phyloP scores from a whole-genome alignment of 495 filamentous ascomycete genomes.

The Evansstolkia leycettana region DNA sequence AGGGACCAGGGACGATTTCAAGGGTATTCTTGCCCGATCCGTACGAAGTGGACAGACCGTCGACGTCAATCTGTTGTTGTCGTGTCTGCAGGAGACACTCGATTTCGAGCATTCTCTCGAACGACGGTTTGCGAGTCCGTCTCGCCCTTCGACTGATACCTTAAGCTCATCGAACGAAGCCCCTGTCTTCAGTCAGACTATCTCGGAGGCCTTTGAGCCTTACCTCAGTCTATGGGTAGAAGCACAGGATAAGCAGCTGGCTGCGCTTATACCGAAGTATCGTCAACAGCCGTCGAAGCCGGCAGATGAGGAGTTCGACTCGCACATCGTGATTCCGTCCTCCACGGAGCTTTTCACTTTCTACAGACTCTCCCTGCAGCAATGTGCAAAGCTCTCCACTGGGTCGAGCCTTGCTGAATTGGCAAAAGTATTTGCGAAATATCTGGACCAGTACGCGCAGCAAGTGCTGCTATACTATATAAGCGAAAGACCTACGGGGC shows the following conservation, averaged over 20 bases:
- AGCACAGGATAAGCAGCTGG: constrained; percentile 82
- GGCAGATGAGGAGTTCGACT: constrained; percentile 81
- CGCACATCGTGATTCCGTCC: constrained; percentile 79
- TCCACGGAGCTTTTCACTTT: constrained; percentile 97
- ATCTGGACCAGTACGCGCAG: constrained; percentile 90
- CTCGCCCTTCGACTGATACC: constrained; percentile 85
- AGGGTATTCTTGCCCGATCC: constrained; percentile 76
- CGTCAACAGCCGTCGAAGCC: constrained; percentile 69
- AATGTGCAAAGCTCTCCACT: constrained; percentile 93
- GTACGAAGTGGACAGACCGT: constrained; percentile 77
- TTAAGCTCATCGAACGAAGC: constrained; percentile 64
- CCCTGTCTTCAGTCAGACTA: constrained; percentile 75
- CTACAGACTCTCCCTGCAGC: constrained; percentile 79
- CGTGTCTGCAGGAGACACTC: constrained; percentile 90
- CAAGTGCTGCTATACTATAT: constrained; percentile 78
- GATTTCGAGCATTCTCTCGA: constrained; percentile 94
- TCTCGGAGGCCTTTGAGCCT: constrained; percentile 94
- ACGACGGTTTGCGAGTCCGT: constrained; percentile 62
- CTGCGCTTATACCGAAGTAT: constrained; percentile 79
- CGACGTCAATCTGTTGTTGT: constrained; percentile 84
- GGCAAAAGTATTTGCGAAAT: constrained; percentile 75
- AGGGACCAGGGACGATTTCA: constrained; percentile 89
- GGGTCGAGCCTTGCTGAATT: constrained; percentile 77
- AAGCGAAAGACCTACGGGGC: constrained; percentile 39
- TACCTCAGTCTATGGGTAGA: constrained; percentile 97